phyloP scores from a whole-genome alignment of 2,329 filamentous ascomycete genomes.

The Magnaporthales sp. region DNA sequence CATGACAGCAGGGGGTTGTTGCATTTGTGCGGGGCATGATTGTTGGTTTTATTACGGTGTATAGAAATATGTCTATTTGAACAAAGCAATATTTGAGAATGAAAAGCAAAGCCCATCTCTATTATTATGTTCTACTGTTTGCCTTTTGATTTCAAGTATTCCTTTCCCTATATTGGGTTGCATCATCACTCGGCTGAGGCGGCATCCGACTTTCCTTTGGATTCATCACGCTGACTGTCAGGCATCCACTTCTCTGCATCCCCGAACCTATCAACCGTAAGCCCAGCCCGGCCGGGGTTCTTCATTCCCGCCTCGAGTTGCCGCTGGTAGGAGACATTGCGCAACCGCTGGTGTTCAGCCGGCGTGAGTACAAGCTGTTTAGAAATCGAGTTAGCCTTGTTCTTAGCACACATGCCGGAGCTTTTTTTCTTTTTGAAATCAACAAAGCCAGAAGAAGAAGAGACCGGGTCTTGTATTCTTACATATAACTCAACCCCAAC shows the following conservation, averaged over 20 bases:
- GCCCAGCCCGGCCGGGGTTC: conserved; percentile 36
- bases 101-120: neutral
- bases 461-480: conserved; percentile 11
- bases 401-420: neutral
- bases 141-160: neutral
- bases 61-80: neutral
- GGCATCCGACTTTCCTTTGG: neutral
- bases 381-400: neutral
- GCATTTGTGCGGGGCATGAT: neutral
- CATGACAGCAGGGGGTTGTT: neutral
- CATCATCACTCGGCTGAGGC: neutral
- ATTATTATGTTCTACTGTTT: neutral
- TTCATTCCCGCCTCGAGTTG: conserved; percentile 45
- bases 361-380: conserved; percentile 43
- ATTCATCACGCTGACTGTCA: neutral
- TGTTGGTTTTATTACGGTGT: neutral
- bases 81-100: neutral
- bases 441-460: neutral
- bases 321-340: conserved; percentile 45
- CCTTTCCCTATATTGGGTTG: no score
- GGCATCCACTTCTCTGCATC: conserved; percentile 21
- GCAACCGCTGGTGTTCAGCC: conserved; percentile 40
- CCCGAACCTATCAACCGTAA: conserved; percentile 31
- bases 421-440: neutral
- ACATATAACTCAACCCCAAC: conserved; percentile 39